Percentiles rank a stretch among this genome's conserved stretches.
Conservation (phyloP, 2,329 filamentous ascomycete species). For the Penicillium sclerotigenum region DNA sequence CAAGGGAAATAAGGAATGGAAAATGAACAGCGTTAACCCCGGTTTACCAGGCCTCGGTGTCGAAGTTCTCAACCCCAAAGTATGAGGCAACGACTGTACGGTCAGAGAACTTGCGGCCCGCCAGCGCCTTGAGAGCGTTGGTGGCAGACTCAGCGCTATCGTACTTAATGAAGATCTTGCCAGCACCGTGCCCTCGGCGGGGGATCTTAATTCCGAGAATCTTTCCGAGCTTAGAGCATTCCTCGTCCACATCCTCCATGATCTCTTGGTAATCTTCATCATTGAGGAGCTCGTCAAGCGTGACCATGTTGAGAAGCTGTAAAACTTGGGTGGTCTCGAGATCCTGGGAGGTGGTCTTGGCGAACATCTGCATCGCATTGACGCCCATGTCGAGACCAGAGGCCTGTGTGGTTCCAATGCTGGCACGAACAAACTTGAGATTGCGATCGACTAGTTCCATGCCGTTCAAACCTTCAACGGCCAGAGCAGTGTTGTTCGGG, state of each 20-base stretch:
- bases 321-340: constrained; percentile 79
- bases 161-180: constrained; percentile 97
- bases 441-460: constrained; percentile 89
- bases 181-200: constrained; percentile 80
- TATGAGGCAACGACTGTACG: constrained; percentile 95
- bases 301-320: constrained; percentile 98
- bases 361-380: constrained; percentile 96
- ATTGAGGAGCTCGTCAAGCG: constrained; percentile 88
- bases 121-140: constrained; percentile 82
- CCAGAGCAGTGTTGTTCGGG: constrained; percentile 69
- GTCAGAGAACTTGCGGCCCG: constrained; percentile 92
- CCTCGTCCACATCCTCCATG: constrained; percentile 86
- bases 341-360: constrained; percentile 77
- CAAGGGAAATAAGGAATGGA: constrained; percentile 5
- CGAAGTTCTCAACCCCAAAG: constrained; percentile 96
- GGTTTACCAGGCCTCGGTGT: constrained; percentile 43
- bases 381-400: constrained; percentile 91
- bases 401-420: constrained; percentile 90
- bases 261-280: constrained; percentile 98
- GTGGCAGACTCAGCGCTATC: constrained; percentile 72
- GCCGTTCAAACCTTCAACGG: constrained; percentile 84
- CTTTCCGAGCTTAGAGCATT: constrained; percentile 85
- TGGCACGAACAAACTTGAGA: constrained; percentile 82
- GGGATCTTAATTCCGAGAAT: constrained; percentile 91
- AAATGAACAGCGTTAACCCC: neutral